Percentiles rank a stretch among this genome's conserved stretches.
phyloP scores from a whole-genome alignment of 306 rosid species.

The Casuarina cunninghamiana region DNA sequence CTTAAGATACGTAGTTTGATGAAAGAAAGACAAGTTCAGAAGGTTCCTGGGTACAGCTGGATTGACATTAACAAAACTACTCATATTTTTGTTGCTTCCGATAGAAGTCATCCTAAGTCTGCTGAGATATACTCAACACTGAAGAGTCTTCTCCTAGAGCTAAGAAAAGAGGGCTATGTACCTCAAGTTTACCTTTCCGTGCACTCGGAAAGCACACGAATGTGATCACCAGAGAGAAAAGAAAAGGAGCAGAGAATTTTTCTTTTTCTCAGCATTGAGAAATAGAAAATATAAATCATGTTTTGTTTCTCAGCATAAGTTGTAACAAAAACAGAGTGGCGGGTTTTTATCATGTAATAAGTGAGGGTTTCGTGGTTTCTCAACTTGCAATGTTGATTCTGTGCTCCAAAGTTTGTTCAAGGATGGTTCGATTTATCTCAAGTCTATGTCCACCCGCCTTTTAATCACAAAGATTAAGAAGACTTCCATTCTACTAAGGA shows the following conservation, averaged over 20 bases:
- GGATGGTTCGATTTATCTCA: no score
- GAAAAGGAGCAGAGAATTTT: not conserved
- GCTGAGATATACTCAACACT: conserved; percentile 53
- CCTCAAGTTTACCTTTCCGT: conserved; percentile 71
- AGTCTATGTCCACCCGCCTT: no score
- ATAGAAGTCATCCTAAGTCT: conserved; percentile 64
- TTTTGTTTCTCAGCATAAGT: not conserved
- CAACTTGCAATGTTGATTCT: no score
- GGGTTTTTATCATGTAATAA: no score
- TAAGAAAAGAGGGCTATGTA: conserved; percentile 73
- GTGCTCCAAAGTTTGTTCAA: no score
- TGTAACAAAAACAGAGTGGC: not conserved
- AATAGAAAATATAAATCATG: not conserved
- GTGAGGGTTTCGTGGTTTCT: no score
- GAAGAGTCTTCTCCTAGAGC: conserved; percentile 58
- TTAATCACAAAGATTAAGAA: no score
- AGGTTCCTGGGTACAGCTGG: conserved; percentile 83
- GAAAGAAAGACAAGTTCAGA: conserved; percentile 73
- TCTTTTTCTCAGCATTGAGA: no score
- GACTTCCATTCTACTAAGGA: no score
- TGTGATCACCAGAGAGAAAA: conserved; percentile 24
- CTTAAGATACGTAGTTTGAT: conserved; percentile 60
- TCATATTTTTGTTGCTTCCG: conserved; percentile 73
- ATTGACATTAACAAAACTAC: conserved; percentile 67
- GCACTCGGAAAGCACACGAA: conserved; percentile 52